Base-by-base conservation (phyloP, 2,329 filamentous ascomycete genomes). In the Penicillium digitatum region DNA sequence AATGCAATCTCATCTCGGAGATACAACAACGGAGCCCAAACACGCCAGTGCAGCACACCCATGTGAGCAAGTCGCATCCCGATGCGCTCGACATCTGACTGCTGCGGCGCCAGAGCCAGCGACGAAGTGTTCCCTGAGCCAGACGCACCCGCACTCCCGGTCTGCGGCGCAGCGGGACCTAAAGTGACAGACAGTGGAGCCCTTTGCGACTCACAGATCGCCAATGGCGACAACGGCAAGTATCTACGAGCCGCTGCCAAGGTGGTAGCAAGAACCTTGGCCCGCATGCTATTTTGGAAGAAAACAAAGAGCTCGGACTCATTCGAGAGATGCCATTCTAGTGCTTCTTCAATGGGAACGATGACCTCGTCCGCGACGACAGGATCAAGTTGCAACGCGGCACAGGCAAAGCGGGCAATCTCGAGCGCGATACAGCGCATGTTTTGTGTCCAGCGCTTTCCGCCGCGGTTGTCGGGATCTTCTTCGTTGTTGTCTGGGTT, bases 41-140 rank as follows among this genome's bases (percentile, higher is more conserved):
- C 87, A 46, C 89, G 83, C 91, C 92, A 96, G 73, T 96, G 91
- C 24, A 97, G 76, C 6, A 94, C 81, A 14, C 89, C 85, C 42
- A 96, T 84, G 67, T 96, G 93, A 6, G 90, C 87, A 48, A 96
- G 80, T 43, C 89, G 85, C 42, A 86, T 87, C 1, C 89, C 85
- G 70, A 96, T 83, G 55, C 69, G 67, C 47, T 76, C 72, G 4
- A 75, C 61, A 52, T 72, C 69, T 31, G 66, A 63, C 31, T 69
- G 67, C 34, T 70, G 68, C 20, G 70, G 62, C 1, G 63, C 50
- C 5, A 48, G 12, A 11, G 50, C 14, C 24, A 58, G 61, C 10
- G 43, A 47, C 9, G 53, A 54, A 5, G 29, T 24, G 11, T 35
- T 26, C 29, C 51, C 27, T 14, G 56, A 38, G 0, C 35, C 42